Evolutionary conservation across 805 yeast genomes (phyloP).

Genomic region (Starmerella davenportii): DNA sequence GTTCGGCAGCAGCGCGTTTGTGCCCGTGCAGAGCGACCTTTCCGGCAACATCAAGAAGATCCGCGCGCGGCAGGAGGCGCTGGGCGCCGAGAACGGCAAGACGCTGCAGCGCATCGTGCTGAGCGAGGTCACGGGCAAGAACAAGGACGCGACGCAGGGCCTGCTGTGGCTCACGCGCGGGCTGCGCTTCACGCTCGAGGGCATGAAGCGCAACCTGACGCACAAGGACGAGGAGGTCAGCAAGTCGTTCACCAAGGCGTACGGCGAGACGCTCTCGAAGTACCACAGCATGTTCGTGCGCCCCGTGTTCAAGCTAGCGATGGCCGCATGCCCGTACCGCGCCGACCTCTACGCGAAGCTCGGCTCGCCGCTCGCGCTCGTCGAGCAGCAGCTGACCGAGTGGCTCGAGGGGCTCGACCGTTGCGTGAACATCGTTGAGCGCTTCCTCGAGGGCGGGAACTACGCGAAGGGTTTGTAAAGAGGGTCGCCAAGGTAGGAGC

Average conservation of each 20-base stretch:
- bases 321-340: slow-evolving; percentile 90
- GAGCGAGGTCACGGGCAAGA: slow-evolving; percentile 47
- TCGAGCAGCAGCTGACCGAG: slow-evolving; percentile 39
- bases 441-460: slow-evolving; percentile 60
- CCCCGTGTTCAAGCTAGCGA: slow-evolving; percentile 80
- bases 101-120: slow-evolving; percentile 65
- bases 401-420: slow-evolving; percentile 68
- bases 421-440: slow-evolving; percentile 55
- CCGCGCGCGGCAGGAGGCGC: slow-evolving; percentile 37
- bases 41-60: slow-evolving; percentile 70
- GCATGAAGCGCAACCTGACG: slow-evolving; percentile 62
- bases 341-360: slow-evolving; percentile 66
- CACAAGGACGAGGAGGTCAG: slow-evolving; percentile 47
- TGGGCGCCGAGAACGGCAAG: slow-evolving; percentile 30
- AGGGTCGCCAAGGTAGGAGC: too few species aligned
- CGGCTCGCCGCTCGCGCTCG: slow-evolving; percentile 42
- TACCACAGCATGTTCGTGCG: slow-evolving; percentile 67
- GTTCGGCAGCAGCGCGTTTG: slow-evolving; percentile 68
- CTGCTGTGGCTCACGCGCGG: slow-evolving; percentile 70
- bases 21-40: slow-evolving; percentile 75
- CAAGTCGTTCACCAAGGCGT: slow-evolving; percentile 69
- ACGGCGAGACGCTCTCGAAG: slow-evolving; percentile 59
- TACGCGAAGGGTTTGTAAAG: slow-evolving; percentile 70
- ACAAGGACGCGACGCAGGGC: slow-evolving; percentile 76
- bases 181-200: slow-evolving; percentile 74